Base-by-base conservation (phyloP, 1,139 yeast species). In the Yamadazyma siamensis region DNA sequence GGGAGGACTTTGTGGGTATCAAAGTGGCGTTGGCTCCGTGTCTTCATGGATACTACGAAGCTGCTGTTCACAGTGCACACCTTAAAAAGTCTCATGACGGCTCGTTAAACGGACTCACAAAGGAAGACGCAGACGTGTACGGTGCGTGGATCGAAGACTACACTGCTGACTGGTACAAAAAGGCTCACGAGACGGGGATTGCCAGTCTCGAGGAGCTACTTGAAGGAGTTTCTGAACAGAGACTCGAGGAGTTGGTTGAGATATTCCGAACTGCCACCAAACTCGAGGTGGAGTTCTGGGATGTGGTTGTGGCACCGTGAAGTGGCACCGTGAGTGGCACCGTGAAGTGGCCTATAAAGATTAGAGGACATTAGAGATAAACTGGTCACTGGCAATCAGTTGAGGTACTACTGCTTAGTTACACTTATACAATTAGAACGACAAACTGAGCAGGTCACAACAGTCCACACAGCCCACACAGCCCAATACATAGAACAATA, bases 11-110 rank as follows among this genome's bases (percentile, higher is more conserved):
- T 71, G 54, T 80, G 22, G 84, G 80, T 15, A 68, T 81, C 29
- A 75, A 76, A 38, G 71, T 79, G 5, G 85, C 94, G 0, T 56
- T 84, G 31, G 73, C 88, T 2, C 94, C 95, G 0, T 85, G 95
- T 53, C 58, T 83, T 25, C 73, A 80, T 50, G 95, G 95, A 1
- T 83, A 82, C 51, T 72, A 72, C 22, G 71, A 75, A 34, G 80
- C 84, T 0, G 72, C 63, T 0, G 28, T 31, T 1, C 52, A 44
- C 34, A 71, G 63, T 1, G 34, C 36, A 10, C 19, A 34, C 4
- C 29, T 48, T 2, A 36, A 55, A 21, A 36, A 34, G 9, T 13
- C 25, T 1, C 40, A 32, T 15, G 40, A 40, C 15, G 45, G 34
- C 18, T 13, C 28, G 1, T 31, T 39, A 29, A 41, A 40, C 14